Evolutionary conservation across 1,284 basidiomycete species (phyloP).

Genomic region (Anthracocystis walkeri): DNA sequence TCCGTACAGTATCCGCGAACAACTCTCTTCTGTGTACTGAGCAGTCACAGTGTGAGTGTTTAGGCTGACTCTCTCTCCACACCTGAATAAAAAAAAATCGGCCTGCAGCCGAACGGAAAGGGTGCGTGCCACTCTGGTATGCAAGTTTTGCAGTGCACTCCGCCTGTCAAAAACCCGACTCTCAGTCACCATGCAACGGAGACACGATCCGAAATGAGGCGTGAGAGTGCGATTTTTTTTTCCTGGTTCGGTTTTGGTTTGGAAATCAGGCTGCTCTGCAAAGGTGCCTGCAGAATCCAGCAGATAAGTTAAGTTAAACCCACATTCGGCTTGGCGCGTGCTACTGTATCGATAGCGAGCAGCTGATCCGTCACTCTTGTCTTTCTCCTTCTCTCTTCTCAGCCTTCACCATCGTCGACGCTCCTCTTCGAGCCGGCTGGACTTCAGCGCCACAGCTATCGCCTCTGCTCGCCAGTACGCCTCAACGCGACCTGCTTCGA

Average conservation of each 20-base stretch:
- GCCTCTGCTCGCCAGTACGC: background rate
- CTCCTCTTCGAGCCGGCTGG: conserved; percentile 19
- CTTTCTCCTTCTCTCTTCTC: background rate
- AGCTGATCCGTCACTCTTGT: background rate
- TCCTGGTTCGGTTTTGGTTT: background rate
- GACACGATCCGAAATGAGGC: conserved; percentile 6
- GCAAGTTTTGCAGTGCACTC: conserved; percentile 4
- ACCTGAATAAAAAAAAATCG: no score
- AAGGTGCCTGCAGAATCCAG: background rate
- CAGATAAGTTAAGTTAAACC: conserved; percentile 5
- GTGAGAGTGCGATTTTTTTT: background rate
- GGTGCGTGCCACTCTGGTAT: conserved; percentile 2
- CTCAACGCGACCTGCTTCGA: no score
- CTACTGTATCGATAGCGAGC: conserved; percentile 8
- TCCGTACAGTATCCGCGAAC: no score
- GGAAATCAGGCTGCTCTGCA: conserved; percentile 8
- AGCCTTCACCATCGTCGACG: conserved; percentile 18
- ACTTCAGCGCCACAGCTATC: background rate
- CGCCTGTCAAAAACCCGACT: background rate
- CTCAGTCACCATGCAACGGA: conserved; percentile 1
- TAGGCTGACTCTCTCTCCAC: no score
- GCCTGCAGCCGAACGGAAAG: background rate
- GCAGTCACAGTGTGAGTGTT: no score
- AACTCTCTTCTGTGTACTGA: no score
- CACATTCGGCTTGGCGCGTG: conserved; percentile 2